Conservation (phyloP, 345 rosid genomes). For the Gossypium bickii region DNA sequence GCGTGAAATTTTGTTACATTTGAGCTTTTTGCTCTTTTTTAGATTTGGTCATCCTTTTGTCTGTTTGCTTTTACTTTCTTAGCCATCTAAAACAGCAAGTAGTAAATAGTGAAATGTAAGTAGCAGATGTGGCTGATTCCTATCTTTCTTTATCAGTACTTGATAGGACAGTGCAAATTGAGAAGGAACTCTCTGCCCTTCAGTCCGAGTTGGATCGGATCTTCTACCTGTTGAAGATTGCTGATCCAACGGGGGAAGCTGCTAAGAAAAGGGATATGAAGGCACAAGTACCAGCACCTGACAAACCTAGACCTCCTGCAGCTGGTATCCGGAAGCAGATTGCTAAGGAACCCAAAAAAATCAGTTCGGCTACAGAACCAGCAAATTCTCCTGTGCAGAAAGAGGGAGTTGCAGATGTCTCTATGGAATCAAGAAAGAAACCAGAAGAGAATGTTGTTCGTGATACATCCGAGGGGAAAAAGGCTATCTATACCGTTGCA, state of each 20-base stretch:
- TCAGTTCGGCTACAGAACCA: constrained; percentile 27
- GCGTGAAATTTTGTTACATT: not conserved
- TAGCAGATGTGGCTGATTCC: constrained; percentile 11
- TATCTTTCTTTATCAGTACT: constrained; percentile 46
- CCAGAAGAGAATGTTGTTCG: constrained; percentile 33
- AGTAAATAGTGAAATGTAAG: not conserved
- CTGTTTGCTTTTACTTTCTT: not conserved
- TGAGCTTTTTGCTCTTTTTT: not conserved
- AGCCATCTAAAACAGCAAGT: not conserved
- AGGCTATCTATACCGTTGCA: constrained; percentile 39
- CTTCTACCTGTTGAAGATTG: constrained; percentile 69
- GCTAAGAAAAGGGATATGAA: constrained; percentile 56
- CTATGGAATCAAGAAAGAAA: constrained; percentile 23
- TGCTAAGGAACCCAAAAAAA: constrained; percentile 30
- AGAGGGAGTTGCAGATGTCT: constrained; percentile 31
- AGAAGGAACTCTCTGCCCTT: constrained; percentile 62
- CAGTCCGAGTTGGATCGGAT: constrained; percentile 73
- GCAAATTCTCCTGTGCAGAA: constrained; percentile 22
- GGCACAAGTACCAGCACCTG: constrained; percentile 33
- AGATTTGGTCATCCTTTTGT: not conserved
- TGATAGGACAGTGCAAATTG: constrained; percentile 53
- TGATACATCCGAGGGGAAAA: constrained; percentile 38
- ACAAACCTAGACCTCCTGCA: constrained; percentile 33
- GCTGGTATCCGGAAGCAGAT: constrained; percentile 29
- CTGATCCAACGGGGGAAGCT: constrained; percentile 88